Evolutionary conservation across 352 stramenopile genomes (phyloP), one percentile per base, ranked within the genome.

Genomic region (Phytophthora multivora): DNA sequence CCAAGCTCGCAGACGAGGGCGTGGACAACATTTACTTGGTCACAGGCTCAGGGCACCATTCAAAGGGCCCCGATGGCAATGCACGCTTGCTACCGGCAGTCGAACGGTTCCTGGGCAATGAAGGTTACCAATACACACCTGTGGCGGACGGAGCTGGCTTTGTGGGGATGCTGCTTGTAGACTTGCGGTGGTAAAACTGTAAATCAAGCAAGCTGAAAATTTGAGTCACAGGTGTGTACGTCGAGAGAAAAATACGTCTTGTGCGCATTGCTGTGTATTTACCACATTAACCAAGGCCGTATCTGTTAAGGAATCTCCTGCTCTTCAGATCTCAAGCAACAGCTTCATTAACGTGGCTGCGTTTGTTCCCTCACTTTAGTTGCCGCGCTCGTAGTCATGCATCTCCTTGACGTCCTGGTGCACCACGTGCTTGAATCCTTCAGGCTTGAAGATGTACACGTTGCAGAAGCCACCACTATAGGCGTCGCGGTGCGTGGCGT

Each of bases 401-500:
- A 99, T 92, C 66, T 99, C 96, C 75, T 99, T 98, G 19, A 99
- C 97, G 80, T 99, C 98, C 66, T 98, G 92, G 54, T 93, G 83
- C 72, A 98, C 92, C 21, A 99, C 90, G 74, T 99, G 97, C 28
- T 90, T 82, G 84, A 98, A 99, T 45, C 97, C 98, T 48, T 98
- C 95, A 23, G 97, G 87, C 70, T 98, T 99, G 51, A 99, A 98
- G 63, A 98, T 75, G 80, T 98, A 99, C 26, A 98, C 93, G 82
- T 93, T 93, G 75, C 86, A 94, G 46, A 99, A 97, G 64, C 97
- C 97, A 71, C 98, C 98, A 74, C 89, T 98, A 83, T 98, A 98
- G 23, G 97, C 97, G 79, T 99, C 98, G 61, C 98, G 93, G 90
- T 99, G 96, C 18, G 97, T 99, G 23, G 98, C 98, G 77, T 99